Base-by-base conservation (phyloP, 768 basidiomycete genomes). In the Macrolepiota fuliginosa region DNA sequence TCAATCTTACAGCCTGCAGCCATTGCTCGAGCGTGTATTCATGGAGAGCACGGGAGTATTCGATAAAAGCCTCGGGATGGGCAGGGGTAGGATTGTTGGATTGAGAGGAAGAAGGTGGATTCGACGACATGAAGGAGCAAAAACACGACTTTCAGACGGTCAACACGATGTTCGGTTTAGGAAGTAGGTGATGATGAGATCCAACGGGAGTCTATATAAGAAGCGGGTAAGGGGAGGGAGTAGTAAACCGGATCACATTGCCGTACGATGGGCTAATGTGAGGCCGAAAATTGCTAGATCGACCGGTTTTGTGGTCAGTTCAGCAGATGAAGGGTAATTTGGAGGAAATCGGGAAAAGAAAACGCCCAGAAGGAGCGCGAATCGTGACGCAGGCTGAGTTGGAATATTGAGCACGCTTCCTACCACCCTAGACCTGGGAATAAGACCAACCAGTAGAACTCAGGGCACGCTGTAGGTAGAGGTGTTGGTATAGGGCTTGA, bases 11-110 rank as follows among this genome's bases (percentile, higher is more conserved):
- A 4, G 87, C 86, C 68, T 89, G 85, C 54, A 83, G 82, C 87
- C 88, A 89, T 54, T 88, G 78, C 45, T 70, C 78, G 54, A 89
- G 79, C 29, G 89, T 90, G 63, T 88, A 89, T 59, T 87, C 79
- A 69, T 89, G 85, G 36, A 90, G 73, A 47, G 86, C 79, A 66
- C 82, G 85, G 17, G 89, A 83, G 67, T 90, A 90, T 37, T 77
- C 76, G 51, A 77, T 68, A 66, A 88, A 73, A 60, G 66, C 69
- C 56, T 66, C 66, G 62, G 60, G 49, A 63, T 71, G 69, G 64
- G 61, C 62, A 29, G 61, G 52, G 35, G 66, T 15, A 60, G 56
- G 56, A 42, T 65, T 53, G 67, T 65, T 35, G 59, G 63, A 46
- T 59, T 61, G 53, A n/a, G 39, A 32, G 27, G 59, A 46, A 37